Evolutionary conservation across 208 protist genomes (phyloP).

Genomic region (Leishmania amazonensis): DNA sequence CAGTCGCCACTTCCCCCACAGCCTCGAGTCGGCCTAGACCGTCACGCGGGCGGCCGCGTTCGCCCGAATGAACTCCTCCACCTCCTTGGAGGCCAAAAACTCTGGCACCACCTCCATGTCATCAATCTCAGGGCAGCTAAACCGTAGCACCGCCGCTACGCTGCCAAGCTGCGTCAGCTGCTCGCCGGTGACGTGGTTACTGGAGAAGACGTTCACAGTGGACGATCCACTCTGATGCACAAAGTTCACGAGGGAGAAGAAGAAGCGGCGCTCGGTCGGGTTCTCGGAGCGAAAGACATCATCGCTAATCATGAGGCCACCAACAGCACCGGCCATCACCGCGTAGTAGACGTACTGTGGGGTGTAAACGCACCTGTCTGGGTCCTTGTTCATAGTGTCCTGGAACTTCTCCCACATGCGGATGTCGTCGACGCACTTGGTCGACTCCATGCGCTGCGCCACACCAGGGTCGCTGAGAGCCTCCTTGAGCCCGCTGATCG

Average conservation of each 20-base stretch:
- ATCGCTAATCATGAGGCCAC: conserved; percentile 93
- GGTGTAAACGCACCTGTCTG: conserved; percentile 94
- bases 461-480: conserved; percentile 88
- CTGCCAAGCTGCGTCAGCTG: conserved; percentile 93
- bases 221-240: conserved; percentile 81
- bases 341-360: conserved; percentile 87
- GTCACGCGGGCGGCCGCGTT: conserved; percentile 52
- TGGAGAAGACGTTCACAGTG: conserved; percentile 93
- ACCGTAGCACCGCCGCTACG: conserved; percentile 94
- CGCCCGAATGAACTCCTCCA: conserved; percentile 68
- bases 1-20: neutral
- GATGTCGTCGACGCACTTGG: conserved; percentile 92
- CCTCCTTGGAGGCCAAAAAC: conserved; percentile 63
- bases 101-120: conserved; percentile 79
- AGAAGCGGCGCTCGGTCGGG: conserved; percentile 87
- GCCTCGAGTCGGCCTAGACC: conserved; percentile 2
- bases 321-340: conserved; percentile 76
- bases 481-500: conserved; percentile 87
- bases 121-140: conserved; percentile 90
- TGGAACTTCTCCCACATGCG: conserved; percentile 94
- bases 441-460: conserved; percentile 75
- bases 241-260: conserved; percentile 89
- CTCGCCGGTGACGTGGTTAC: conserved; percentile 95
- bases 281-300: conserved; percentile 90
- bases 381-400: conserved; percentile 88